Evolutionary conservation across 371 early-diverging fungal species (phyloP).

Genomic region (Mortierella sp.): DNA sequence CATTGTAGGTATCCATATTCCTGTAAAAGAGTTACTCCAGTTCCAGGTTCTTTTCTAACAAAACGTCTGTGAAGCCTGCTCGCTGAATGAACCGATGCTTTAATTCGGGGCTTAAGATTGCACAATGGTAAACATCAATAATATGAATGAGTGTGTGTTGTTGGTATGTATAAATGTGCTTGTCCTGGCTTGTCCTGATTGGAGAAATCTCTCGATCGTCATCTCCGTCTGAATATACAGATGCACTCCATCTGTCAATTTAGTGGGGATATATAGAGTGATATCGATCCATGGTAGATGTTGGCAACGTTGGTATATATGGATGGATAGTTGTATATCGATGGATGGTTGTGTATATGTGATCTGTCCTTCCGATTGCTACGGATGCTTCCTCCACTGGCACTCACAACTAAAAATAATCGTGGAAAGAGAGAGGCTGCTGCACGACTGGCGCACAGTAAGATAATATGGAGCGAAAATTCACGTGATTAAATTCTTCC

Average conservation of each 20-base stretch:
- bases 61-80: too few relatives aligned
- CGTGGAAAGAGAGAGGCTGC: constrained; percentile 30
- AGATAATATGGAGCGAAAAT: background rate
- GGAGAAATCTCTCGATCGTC: background rate
- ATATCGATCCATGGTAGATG: background rate
- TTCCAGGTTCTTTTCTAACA: too few relatives aligned
- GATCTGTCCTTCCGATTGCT: background rate
- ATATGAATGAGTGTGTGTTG: background rate
- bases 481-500: background rate
- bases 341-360: constrained; percentile 1
- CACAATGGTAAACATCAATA: too few relatives aligned
- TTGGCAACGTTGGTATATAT: background rate
- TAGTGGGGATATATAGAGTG: background rate
- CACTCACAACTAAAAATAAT: constrained; percentile 31
- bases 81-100: too few relatives aligned
- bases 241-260: background rate
- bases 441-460: background rate
- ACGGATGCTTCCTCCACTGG: constrained; percentile 13
- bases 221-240: background rate
- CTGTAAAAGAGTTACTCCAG: too few relatives aligned
- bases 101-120: too few relatives aligned
- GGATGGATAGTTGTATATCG: constrained; percentile 15
- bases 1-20: too few relatives aligned
- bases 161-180: background rate
- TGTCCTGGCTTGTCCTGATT: too few relatives aligned